These are phyloP conservation scores for Myxozyma sirexii DNA, from an alignment of 805 yeast species.

Conservation along the genomic window DNA sequence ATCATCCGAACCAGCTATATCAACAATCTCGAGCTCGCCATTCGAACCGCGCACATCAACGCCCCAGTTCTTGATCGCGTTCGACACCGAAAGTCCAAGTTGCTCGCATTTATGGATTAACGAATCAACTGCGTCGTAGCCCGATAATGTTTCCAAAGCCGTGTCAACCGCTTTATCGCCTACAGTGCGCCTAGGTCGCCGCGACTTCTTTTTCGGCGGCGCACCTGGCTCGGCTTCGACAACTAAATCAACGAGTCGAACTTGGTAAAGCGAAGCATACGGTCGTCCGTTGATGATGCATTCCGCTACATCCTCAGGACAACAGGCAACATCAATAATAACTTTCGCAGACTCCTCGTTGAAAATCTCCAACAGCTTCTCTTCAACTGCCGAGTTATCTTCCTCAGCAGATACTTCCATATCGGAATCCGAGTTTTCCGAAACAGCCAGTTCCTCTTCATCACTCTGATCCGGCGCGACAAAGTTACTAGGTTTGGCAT, in stretches of 20 bases:
- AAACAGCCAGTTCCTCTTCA: conserved; percentile 14
- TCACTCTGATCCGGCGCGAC: conserved; percentile 12
- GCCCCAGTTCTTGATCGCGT: conserved; percentile 85
- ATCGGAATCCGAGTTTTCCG: conserved; percentile 22
- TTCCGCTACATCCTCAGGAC: conserved; percentile 67
- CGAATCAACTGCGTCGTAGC: conserved; percentile 94
- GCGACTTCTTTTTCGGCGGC: conserved; percentile 38
- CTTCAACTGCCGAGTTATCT: conserved; percentile 46
- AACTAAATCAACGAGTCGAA: conserved; percentile 60
- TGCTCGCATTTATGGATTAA: conserved; percentile 79
- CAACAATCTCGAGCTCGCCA: conserved; percentile 64
- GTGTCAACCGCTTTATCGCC: conserved; percentile 64
- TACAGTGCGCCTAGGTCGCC: conserved; percentile 45
- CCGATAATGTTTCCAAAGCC: conserved; percentile 62
- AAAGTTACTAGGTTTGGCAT: not conserved
- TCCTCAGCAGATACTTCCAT: conserved; percentile 52
- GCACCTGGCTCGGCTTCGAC: conserved; percentile 40
- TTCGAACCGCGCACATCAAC: conserved; percentile 65
- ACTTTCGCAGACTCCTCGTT: conserved; percentile 77
- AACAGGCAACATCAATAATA: conserved; percentile 75
- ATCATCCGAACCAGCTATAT: conserved; percentile 19
- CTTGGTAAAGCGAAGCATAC: conserved; percentile 57
- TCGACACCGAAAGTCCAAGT: conserved; percentile 69
- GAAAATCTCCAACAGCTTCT: conserved; percentile 69
- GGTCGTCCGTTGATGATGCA: conserved; percentile 71